phyloP scores from a whole-genome alignment of 179 eudicot genomes.

The Amaranthus tricolor region DNA sequence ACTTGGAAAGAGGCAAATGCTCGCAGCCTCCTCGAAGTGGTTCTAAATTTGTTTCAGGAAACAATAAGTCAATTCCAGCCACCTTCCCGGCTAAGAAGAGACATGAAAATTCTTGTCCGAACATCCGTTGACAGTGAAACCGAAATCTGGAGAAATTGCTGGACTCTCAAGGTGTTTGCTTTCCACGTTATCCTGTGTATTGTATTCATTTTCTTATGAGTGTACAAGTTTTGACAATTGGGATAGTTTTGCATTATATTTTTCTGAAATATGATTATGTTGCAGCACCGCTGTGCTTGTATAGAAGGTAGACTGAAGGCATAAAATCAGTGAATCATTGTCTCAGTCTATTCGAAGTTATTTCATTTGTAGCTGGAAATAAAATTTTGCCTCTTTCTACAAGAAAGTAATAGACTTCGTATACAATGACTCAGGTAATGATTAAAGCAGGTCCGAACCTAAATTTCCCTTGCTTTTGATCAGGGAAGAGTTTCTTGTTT shows the following conservation, averaged over 20 bases:
- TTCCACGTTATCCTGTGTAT: constrained; percentile 22
- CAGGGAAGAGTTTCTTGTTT: too few species aligned
- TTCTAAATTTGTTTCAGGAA: constrained; percentile 31
- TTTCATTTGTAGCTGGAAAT: background rate
- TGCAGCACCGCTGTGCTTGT: background rate
- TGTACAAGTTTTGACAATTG: constrained; percentile 18
- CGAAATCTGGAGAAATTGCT: constrained; percentile 11
- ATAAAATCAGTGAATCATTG: background rate
- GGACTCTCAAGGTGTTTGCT: constrained; percentile 4
- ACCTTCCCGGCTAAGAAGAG: constrained; percentile 25
- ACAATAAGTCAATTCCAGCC: constrained; percentile 25
- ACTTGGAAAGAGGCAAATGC: constrained; percentile 22
- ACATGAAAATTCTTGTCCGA: constrained; percentile 40
- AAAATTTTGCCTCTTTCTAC: too few species aligned
- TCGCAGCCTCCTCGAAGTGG: constrained; percentile 41
- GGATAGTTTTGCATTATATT: constrained; percentile 10
- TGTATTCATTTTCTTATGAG: constrained; percentile 16
- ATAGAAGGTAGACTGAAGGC: constrained; percentile 16
- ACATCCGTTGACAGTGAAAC: constrained; percentile 26
- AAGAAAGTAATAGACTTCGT: too few species aligned
- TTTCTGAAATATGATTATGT: constrained; percentile 12
- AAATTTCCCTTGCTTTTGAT: too few species aligned
- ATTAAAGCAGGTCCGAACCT: too few species aligned
- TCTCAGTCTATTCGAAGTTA: background rate
- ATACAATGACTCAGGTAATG: too few species aligned